Conservation (phyloP, 2,329 filamentous ascomycete species). For the Pseudodiploospora longispora region DNA sequence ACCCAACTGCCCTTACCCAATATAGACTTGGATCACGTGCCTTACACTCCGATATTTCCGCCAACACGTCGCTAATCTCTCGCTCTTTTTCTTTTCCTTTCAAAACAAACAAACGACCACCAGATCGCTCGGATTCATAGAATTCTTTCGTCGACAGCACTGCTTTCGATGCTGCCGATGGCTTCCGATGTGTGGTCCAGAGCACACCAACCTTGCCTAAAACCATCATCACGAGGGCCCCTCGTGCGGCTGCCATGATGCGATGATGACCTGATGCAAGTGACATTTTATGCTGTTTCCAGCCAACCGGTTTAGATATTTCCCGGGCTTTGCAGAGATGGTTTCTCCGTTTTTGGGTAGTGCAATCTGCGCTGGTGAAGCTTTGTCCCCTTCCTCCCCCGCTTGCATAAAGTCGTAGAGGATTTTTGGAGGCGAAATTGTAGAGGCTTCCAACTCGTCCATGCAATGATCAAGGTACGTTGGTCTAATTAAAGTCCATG, state of each 20-base stretch:
- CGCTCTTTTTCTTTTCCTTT: background rate
- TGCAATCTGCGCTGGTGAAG: no score
- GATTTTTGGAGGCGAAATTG: no score
- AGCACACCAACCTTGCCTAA: constrained; percentile 50
- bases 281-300: constrained; percentile 33
- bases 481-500: no score
- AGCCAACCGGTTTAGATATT: no score
- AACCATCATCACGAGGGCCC: constrained; percentile 64
- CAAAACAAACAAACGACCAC: constrained; percentile 34
- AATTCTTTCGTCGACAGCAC: constrained; percentile 26
- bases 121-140: constrained; percentile 24
- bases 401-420: no score
- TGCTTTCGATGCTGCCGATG: constrained; percentile 34
- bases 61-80: constrained; percentile 6
- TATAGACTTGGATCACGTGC: no score
- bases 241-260: constrained; percentile 56
- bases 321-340: no score
- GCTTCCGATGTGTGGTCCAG: constrained; percentile 49
- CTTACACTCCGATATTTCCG: constrained; percentile 12
- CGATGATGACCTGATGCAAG: constrained; percentile 61
- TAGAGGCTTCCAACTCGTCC: no score
- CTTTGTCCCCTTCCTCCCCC: background rate
- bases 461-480: no score
- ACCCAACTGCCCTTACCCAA: no score
- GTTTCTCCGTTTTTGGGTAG: no score